Evolutionary conservation across 176 grass and related monocot genomes (phyloP), one percentile per base, ranked within the genome.

Genomic region (Raddia guianensis): DNA sequence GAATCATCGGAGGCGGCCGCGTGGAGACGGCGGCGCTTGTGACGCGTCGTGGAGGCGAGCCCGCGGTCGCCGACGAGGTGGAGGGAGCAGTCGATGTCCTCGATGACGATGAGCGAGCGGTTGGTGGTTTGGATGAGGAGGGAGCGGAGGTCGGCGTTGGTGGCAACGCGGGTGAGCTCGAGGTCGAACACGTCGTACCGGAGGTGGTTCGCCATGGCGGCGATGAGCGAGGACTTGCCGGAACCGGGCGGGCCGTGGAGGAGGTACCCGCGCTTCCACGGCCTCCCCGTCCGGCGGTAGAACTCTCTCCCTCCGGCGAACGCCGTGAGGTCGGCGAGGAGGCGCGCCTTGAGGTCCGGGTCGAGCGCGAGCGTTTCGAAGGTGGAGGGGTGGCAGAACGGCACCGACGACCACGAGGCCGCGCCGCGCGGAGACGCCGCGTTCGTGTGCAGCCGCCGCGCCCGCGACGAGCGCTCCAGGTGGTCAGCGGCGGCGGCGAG

Each of bases 81-180:
- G 76, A 98, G 96, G 10, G 96, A 98, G 80, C 96, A 98, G 76
- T 98, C 92, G 19, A 99, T 99, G 79, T 99, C 96, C 86, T 99
- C 92, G 70, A 99, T 95, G 63, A 99, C 92, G 3, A 99, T 93
- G 75, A 99, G 66, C 55, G 92, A 99, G 19, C 92, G 90, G 85
- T 95, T 99, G 33, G 80, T 95, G 18, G 92, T 99, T 79, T 99
- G 90, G 64, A 93, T 87, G 56, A 99, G 90, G 61, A 99, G 89
- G 66, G 81, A 78, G 35, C 96, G 88, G 60, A 99, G 90, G 73
- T 93, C 96, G 20, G 88, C 88, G 76, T 99, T 99, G 78, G 80
- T 89, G 70, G 79, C 18, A 7, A 99, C 87, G 58, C 90, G 92
- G 52, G 96, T 95, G 78, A 99, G 90, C 85, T 99, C 92, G 9